Percentiles rank a stretch among this genome's conserved stretches.
These are phyloP conservation scores for Leptographium lundbergii DNA, from an alignment of 2,329 filamentous ascomycete genomes.

Conservation along the genomic window DNA sequence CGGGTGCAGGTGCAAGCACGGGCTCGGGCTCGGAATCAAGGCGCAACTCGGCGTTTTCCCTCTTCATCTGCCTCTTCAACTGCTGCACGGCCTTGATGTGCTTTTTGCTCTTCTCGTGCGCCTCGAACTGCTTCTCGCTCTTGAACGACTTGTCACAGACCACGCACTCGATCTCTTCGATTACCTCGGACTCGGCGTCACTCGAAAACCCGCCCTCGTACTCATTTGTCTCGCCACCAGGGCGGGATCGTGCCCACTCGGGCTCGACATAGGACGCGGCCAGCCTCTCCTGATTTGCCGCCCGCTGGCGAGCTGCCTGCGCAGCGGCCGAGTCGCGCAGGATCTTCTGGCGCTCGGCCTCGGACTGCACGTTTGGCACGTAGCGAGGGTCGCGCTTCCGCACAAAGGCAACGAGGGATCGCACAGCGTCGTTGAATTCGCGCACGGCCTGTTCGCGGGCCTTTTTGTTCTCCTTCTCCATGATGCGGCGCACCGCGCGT, in stretches of 20 bases:
- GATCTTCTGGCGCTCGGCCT: constrained; percentile 66
- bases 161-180: constrained; percentile 57
- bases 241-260: constrained; percentile 21
- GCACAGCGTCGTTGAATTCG: constrained; percentile 87
- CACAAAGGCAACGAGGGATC: constrained; percentile 75
- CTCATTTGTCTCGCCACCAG: constrained; percentile 34
- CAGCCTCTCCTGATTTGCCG: constrained; percentile 66
- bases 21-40: constrained; percentile 18
- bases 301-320: constrained; percentile 72
- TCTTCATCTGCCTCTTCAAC: constrained; percentile 68
- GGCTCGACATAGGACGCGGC: constrained; percentile 41
- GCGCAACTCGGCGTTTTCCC: constrained; percentile 56
- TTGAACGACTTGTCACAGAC: constrained; percentile 72
- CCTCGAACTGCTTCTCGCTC: constrained; percentile 82
- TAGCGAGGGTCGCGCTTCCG: constrained; percentile 86
- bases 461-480: constrained; percentile 93
- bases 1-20: neutral
- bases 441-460: constrained; percentile 68
- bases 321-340: constrained; percentile 68
- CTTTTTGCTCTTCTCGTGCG: constrained; percentile 94
- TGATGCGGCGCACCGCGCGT: constrained; percentile 63
- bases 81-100: constrained; percentile 78
- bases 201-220: constrained; percentile 46
- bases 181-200: constrained; percentile 38
- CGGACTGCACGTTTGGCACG: constrained; percentile 60